phyloP scores from a whole-genome alignment of 306 rosid species.

The Pyrus communis region DNA sequence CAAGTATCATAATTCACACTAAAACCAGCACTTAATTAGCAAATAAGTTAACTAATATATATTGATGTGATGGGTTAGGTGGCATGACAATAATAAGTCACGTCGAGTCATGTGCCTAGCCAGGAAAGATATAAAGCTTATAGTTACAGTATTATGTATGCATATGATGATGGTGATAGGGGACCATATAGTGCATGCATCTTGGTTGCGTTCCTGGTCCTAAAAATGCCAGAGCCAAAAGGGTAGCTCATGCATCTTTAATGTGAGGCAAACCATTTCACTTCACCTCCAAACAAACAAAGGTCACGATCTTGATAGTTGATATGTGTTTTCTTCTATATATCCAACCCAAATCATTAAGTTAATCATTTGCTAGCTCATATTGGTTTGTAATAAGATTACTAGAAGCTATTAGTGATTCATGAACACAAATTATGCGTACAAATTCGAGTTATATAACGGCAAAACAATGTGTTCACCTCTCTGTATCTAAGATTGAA shows the following conservation, averaged over 20 bases:
- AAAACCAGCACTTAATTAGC: not conserved
- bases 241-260: not conserved
- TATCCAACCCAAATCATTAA: not conserved
- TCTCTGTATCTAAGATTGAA: no score
- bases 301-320: not conserved
- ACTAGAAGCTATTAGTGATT: not conserved
- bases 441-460: not conserved
- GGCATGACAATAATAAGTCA: slow-evolving; percentile 51
- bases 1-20: not conserved
- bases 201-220: slow-evolving; percentile 21
- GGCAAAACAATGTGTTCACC: no score
- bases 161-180: slow-evolving; percentile 40
- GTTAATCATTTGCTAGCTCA: not conserved
- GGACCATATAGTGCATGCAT: slow-evolving; percentile 42
- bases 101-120: not conserved
- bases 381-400: not conserved
- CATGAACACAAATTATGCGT: not conserved
- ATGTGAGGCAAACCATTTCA: not conserved
- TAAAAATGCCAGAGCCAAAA: not conserved
- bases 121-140: not conserved
- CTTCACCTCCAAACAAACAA: not conserved
- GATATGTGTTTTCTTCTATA: not conserved
- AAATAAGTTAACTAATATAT: not conserved
- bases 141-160: slow-evolving; percentile 13
- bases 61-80: slow-evolving; percentile 53